These are phyloP conservation scores for Endocarpon pusillum DNA, from an alignment of 495 filamentous ascomycete species.

Conservation along the genomic window DNA sequence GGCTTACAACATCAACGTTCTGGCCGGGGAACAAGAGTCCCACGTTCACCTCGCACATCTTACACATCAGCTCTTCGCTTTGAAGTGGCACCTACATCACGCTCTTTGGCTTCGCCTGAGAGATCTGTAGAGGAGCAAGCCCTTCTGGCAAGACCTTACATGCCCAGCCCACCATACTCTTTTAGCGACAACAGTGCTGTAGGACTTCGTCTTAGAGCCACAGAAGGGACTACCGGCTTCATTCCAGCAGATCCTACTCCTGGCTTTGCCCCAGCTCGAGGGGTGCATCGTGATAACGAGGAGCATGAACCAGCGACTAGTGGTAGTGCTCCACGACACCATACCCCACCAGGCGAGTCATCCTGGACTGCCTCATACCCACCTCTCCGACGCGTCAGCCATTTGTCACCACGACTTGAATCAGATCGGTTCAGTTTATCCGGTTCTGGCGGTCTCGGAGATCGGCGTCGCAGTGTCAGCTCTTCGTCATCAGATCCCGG, in stretches of 20 bases:
- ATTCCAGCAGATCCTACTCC: no score
- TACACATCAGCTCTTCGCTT: conserved; percentile 1
- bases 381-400: conserved; percentile 11
- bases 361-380: no score
- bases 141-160: no score
- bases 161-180: conserved; percentile 15
- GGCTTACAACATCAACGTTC: no score
- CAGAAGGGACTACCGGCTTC: no score
- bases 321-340: no score
- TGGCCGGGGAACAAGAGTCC: conserved; percentile 1
- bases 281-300: no score
- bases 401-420: conserved; percentile 13
- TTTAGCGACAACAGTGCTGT: conserved; percentile 13
- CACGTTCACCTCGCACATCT: not conserved
- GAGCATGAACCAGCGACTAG: no score
- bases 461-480: conserved; percentile 66
- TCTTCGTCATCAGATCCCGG: conserved; percentile 24
- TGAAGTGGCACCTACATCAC: not conserved
- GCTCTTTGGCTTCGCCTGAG: not conserved
- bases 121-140: not conserved
- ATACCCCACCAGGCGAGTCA: no score
- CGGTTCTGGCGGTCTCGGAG: conserved; percentile 56
- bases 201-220: no score
- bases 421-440: conserved; percentile 11
- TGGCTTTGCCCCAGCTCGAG: no score